Evolutionary conservation across 2,329 filamentous ascomycete genomes (phyloP), one percentile per base, ranked within the genome.

Genomic region (Juglanconis sp.): DNA sequence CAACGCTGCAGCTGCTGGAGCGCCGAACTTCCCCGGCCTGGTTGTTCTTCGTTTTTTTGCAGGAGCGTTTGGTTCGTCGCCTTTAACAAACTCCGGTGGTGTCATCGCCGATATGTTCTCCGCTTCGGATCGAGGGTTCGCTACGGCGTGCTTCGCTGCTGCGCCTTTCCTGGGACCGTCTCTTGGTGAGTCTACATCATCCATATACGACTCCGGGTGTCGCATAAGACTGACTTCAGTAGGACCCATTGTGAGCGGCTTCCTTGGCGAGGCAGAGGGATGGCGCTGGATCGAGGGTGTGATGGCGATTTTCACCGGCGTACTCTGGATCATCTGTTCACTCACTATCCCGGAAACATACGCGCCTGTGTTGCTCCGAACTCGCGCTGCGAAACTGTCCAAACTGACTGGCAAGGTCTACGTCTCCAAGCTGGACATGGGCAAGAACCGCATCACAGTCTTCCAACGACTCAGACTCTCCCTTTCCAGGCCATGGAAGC

Each of bases 281-380:
- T 90, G 88, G 89, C 77, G 86, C 67, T 90, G 88, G 88, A 82
- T 90, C 30, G 81, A 87, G 73, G 87, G 86, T 2, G 73, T 90
- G 8, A 81, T 88, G 73, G 81, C 84, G 53, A 82, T 83, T 62
- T 87, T 90, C 69, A 86, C 84, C 2, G 85, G 84, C 9, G 72
- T 79, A 10, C 78, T 88, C 53, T 87, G 84, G 80, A 79, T 87
- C 54, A 55, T 77, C 24, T 79, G 80, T 59, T 68, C 77, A 0
- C 64, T 84, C 17, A 65, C 79, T 50, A 77, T 87, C 4, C 85
- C 84, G 4, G 85, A 87, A 72, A 87, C 85, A 0, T 87, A 87
- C 70, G 76, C 82, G 0, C 84, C 85, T 0, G 78, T 85, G 38
- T 74, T 87, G 34, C 76, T 87, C 17, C 80, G 82, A 58, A 75